Evolutionary conservation across 148 eudicot genomes (phyloP).

Genomic region (Pouteria glomerata): DNA sequence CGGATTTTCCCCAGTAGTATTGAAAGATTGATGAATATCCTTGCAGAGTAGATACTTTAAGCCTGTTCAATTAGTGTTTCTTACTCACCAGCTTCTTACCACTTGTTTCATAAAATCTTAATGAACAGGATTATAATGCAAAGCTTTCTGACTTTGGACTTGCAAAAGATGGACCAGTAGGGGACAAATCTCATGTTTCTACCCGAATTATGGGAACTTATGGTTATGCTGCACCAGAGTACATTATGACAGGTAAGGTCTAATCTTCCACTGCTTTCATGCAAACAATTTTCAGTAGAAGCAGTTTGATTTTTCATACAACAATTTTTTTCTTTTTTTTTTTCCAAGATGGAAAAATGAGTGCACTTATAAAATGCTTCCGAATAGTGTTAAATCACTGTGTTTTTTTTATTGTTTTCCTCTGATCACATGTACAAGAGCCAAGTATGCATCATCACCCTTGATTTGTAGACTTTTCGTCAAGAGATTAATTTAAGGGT

Average conservation of each 20-base stretch:
- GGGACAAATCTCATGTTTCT: constrained; percentile 88
- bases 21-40: background rate
- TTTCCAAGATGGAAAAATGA: background rate
- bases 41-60: background rate
- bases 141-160: constrained; percentile 91
- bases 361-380: background rate
- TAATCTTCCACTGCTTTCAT: background rate
- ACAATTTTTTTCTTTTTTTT: background rate
- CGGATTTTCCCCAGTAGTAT: too few relatives aligned
- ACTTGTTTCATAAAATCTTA: background rate
- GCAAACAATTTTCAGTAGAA: background rate
- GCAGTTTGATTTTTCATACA: too few relatives aligned
- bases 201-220: constrained; percentile 96
- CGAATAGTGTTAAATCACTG: background rate
- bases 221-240: constrained; percentile 92
- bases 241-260: constrained; percentile 77
- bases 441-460: background rate
- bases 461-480: too few relatives aligned
- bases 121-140: constrained; percentile 87
- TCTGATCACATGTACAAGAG: background rate
- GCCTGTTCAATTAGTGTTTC: background rate
- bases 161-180: constrained; percentile 91
- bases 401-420: background rate
- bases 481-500: too few relatives aligned
- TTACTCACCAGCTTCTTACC: background rate